Base-by-base conservation (phyloP, 2,329 filamentous ascomycete species). In the Cercospora nicotianae region DNA sequence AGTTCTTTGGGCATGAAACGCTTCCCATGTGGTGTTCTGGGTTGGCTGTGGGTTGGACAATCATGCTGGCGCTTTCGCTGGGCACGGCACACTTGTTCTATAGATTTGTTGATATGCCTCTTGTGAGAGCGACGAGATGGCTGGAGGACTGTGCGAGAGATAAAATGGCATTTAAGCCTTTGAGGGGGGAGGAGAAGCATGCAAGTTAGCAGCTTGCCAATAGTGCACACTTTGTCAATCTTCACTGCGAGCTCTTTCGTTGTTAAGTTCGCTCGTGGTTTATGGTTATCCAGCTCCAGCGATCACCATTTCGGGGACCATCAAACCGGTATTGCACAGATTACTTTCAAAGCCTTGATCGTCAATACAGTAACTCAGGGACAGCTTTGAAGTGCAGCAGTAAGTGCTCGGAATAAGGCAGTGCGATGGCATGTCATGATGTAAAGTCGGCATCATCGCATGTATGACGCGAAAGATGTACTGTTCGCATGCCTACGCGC, bases 81-180 rank as follows among this genome's bases (percentile, higher is more conserved):
- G 39, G 53, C 13, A 57, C 28, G 0, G 66, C 66, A 28, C 63
- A 70, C 60, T 9, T 66, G 55, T 70, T 70, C 26, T 67, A 65
- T 60, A 51, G 57, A 26, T 53, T 66, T 13, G 51, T 68, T 10
- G 68, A 70, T 63, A 57, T 64, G 26, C 68, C 68, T 13, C 64
- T 68, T 20, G 68, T 68, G 28, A 28, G 58, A 45, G 42, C 63
- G 7, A 62, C 66, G 30, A 68, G 62, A 31, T 60, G 58, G 26
- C 9, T 70, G 42, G 69, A 70, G 31, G 28, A 45, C 2, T 51
- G 39, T 13, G 60, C 60, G 60, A 53, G 28, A 48, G 60, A 51
- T 53, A 20, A 63, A 9, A 13, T 16, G 39, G 60, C 60, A 31
- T 63, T 53, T n/a, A 59, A 33, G 28, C 28, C 31, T 16, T 12